A percentile compares a stretch with the other conserved stretches of the same genome.
Conservation (phyloP, 2,329 filamentous ascomycete species). For the Microsporum canis region DNA sequence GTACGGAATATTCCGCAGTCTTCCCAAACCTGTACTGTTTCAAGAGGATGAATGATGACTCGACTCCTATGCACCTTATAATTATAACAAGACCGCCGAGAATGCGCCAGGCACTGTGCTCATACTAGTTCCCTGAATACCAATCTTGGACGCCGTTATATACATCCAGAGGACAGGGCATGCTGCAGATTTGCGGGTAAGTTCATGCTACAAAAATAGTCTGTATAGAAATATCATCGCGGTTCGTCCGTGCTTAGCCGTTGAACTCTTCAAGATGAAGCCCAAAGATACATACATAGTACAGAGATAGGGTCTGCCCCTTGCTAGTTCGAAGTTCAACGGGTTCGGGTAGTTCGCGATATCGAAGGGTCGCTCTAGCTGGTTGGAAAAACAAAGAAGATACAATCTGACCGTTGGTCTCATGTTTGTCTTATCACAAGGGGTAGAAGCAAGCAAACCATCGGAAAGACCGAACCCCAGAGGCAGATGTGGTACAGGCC, state of each 20-base stretch:
- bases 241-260: slow-evolving; percentile 3
- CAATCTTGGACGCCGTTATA: background rate
- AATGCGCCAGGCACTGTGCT: background rate
- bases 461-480: background rate
- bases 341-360: background rate
- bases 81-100: background rate
- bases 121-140: background rate
- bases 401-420: background rate
- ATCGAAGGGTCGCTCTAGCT: no score
- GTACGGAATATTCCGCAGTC: no score
- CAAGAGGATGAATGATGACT: no score
- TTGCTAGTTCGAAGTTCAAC: background rate
- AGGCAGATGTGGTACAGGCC: background rate
- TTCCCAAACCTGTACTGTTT: no score
- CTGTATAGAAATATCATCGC: background rate
- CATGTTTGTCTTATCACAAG: background rate
- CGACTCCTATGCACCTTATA: background rate
- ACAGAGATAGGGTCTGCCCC: background rate
- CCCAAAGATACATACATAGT: background rate
- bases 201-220: background rate
- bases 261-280: background rate
- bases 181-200: background rate
- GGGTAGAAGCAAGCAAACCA: background rate
- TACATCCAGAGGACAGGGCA: background rate
- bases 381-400: no score